phyloP scores from a whole-genome alignment of 2,329 filamentous ascomycete genomes.

The Aspergillus quadricinctus region DNA sequence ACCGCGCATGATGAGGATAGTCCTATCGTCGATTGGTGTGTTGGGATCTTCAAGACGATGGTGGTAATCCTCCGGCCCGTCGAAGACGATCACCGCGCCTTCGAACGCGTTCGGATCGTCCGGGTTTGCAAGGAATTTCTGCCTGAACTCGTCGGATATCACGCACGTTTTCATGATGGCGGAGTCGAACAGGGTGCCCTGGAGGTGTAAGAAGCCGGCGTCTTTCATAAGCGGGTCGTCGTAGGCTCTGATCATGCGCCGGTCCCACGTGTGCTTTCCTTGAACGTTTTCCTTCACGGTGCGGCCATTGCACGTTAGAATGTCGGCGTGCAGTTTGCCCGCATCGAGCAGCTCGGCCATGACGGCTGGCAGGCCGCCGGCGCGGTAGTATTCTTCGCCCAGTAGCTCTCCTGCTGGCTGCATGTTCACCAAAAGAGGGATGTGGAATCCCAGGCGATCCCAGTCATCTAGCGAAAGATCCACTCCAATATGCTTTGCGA shows the following conservation, averaged over 20 bases:
- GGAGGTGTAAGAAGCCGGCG: constrained; percentile 50
- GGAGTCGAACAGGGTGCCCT: constrained; percentile 47
- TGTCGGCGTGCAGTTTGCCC: constrained; percentile 42
- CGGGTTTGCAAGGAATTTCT: constrained; percentile 44
- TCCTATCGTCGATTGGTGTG: constrained; percentile 37
- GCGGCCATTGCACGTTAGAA: constrained; percentile 46
- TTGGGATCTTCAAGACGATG: constrained; percentile 39
- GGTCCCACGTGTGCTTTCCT: constrained; percentile 48
- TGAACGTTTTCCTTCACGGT: constrained; percentile 42
- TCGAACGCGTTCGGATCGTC: constrained; percentile 48
- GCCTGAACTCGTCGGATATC: constrained; percentile 44
- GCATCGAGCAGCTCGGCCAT: constrained; percentile 51
- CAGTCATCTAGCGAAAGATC: constrained; percentile 50
- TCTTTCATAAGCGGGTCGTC: constrained; percentile 45
- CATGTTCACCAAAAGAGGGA: constrained; percentile 53
- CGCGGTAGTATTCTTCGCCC: constrained; percentile 52
- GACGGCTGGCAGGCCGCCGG: constrained; percentile 51
- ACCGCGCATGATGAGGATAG: constrained; percentile 49
- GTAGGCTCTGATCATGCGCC: constrained; percentile 45
- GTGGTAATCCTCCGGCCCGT: constrained; percentile 50
- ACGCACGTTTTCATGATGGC: constrained; percentile 53
- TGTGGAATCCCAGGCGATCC: constrained; percentile 47
- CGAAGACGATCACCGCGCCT: constrained; percentile 46
- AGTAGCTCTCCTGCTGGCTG: constrained; percentile 52
- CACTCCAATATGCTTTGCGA: constrained; percentile 53